Conservation (phyloP, 2,329 filamentous ascomycete genomes). For the Clarireedia paspali region DNA sequence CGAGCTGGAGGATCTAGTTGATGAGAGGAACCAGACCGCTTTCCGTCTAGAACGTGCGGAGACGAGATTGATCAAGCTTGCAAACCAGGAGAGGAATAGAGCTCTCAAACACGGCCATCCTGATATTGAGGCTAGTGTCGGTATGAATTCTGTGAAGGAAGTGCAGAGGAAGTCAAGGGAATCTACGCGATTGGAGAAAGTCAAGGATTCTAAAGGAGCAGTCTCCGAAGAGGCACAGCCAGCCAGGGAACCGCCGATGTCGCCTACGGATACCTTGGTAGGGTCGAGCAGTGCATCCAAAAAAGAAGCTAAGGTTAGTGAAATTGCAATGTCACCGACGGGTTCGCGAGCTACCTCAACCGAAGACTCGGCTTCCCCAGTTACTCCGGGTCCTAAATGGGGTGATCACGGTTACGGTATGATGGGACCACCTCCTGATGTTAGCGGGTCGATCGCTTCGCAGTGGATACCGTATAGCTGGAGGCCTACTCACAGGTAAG, state of each 20-base stretch:
- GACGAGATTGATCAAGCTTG: constrained; percentile 51
- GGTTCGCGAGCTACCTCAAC: background rate
- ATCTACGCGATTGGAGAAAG: background rate
- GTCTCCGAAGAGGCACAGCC: background rate
- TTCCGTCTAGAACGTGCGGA: constrained; percentile 58
- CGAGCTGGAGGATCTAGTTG: constrained; percentile 51
- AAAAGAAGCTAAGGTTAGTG: constrained; percentile 8
- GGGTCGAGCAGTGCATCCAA: background rate
- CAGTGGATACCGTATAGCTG: constrained; percentile 29
- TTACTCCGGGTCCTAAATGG: background rate
- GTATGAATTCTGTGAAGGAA: constrained; percentile 4
- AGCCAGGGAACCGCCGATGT: background rate
- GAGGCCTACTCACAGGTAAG: constrained; percentile 24
- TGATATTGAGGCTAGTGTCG: constrained; percentile 21
- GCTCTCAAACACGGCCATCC: constrained; percentile 42
- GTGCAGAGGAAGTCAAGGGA: background rate
- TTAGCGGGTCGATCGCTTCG: constrained; percentile 31
- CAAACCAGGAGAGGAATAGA: constrained; percentile 48
- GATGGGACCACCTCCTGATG: constrained; percentile 20
- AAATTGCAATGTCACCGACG: background rate
- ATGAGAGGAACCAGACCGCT: constrained; percentile 49
- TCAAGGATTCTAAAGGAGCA: background rate
- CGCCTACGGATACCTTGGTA: background rate
- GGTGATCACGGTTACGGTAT: constrained; percentile 14
- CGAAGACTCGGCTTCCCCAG: background rate